A percentile compares a stretch with the other conserved stretches of the same genome.
Conservation (phyloP, 352 stramenopile species). For the Globisporangium irregulare region DNA sequence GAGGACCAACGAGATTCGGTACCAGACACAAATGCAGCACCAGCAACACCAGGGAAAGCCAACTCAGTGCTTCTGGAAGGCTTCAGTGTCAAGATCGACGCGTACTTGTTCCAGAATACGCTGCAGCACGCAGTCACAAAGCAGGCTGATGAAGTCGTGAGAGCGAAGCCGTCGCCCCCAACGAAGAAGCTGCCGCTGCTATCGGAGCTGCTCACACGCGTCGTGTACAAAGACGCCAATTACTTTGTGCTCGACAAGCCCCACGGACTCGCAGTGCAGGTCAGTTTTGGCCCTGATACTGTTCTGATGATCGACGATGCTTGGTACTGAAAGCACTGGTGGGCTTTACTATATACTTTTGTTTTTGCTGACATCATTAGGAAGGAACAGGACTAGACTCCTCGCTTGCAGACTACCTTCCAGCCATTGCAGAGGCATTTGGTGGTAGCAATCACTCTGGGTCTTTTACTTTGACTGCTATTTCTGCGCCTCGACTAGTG, state of each 20-base stretch:
- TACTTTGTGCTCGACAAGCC: slow-evolving; percentile 72
- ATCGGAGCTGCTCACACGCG: slow-evolving; percentile 22
- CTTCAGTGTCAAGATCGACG: slow-evolving; percentile 49
- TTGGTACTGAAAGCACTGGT: background rate
- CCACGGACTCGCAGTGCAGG: slow-evolving; percentile 61
- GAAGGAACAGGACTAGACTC: slow-evolving; percentile 39
- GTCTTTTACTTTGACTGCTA: background rate
- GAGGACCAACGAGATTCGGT: background rate
- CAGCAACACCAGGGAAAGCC: slow-evolving; percentile 18
- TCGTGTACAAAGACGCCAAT: slow-evolving; percentile 54
- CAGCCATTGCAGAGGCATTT: slow-evolving; percentile 27
- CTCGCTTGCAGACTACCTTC: slow-evolving; percentile 46
- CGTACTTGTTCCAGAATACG: slow-evolving; percentile 34
- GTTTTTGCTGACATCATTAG: slow-evolving; percentile 14
- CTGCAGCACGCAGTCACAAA: slow-evolving; percentile 18
- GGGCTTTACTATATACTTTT: background rate
- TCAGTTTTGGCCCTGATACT: background rate
- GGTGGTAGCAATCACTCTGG: background rate
- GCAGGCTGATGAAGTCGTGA: background rate
- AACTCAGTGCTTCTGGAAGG: slow-evolving; percentile 39
- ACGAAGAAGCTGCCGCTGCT: slow-evolving; percentile 2
- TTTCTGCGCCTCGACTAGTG: slow-evolving; percentile 36
- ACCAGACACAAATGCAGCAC: background rate
- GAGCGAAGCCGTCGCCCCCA: too few relatives aligned
- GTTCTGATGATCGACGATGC: background rate